Evolutionary conservation across 106 monocot species (phyloP).

Genomic region (Dendrobium chrysotoxum): DNA sequence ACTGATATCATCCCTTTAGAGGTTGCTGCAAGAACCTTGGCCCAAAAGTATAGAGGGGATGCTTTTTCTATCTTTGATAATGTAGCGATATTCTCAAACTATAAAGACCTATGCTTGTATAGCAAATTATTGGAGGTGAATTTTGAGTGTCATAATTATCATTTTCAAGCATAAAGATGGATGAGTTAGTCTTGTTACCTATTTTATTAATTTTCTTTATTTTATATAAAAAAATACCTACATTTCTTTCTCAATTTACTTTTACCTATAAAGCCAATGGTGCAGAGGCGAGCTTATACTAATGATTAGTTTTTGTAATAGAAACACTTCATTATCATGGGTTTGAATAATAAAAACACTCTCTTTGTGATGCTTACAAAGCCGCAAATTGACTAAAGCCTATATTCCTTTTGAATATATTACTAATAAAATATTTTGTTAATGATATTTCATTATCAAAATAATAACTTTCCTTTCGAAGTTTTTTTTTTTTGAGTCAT

Average conservation of each 20-base stretch:
- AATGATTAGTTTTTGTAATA: no score
- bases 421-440: no score
- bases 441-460: no score
- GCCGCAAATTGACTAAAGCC: no score
- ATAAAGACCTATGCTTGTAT: conserved; percentile 81
- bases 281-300: no score
- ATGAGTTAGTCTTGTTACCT: neutral
- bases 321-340: no score
- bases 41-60: conserved; percentile 91
- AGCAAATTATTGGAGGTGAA: conserved; percentile 60
- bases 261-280: neutral
- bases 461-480: no score
- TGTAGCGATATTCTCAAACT: conserved; percentile 75
- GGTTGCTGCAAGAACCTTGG: conserved; percentile 70
- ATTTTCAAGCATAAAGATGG: neutral
- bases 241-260: neutral
- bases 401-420: no score
- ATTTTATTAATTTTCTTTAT: neutral
- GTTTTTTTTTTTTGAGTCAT: no score
- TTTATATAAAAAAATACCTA: neutral
- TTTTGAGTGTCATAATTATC: neutral
- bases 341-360: no score
- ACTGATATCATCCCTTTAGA: conserved; percentile 53
- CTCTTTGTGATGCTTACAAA: no score
- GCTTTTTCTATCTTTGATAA: conserved; percentile 57